Evolutionary conservation across 768 basidiomycete genomes (phyloP).

Genomic region (Jaapia argillacea): DNA sequence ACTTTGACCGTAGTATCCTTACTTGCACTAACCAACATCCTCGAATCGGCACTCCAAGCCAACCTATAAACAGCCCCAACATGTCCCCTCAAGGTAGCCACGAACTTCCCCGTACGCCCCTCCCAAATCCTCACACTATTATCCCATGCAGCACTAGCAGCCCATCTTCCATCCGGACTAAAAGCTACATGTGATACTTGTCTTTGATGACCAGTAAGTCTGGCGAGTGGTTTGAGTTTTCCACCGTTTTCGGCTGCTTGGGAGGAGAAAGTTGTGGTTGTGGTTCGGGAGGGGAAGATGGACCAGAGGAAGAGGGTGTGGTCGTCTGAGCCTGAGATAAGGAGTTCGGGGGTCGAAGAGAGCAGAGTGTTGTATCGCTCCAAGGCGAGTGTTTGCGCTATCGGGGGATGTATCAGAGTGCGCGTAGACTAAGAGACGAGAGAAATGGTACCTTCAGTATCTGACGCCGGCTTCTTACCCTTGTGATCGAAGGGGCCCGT

Average conservation of each 20-base stretch:
- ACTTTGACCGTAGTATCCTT: constrained; percentile 97
- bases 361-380: constrained; percentile 69
- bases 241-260: constrained; percentile 29
- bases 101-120: constrained; percentile 72
- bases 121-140: constrained; percentile 91
- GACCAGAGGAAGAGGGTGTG: constrained; percentile 98
- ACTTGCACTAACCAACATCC: constrained; percentile 88
- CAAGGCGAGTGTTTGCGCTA: constrained; percentile 70
- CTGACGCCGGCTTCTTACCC: constrained; percentile 64
- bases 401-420: constrained; percentile 3
- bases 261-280: constrained; percentile 20
- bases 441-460: constrained; percentile 59
- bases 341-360: constrained; percentile 56
- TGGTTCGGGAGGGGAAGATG: constrained; percentile 57
- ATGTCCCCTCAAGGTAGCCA: constrained; percentile 86
- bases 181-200: constrained; percentile 93
- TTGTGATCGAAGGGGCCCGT: constrained; percentile 94
- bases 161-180: constrained; percentile 87
- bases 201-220: constrained; percentile 90
- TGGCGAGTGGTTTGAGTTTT: constrained; percentile 59
- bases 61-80: constrained; percentile 91
- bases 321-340: constrained; percentile 96
- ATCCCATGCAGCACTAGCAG: constrained; percentile 88
- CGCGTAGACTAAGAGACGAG: background rate
- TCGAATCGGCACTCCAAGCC: constrained; percentile 90